Percentiles rank a stretch among this genome's conserved stretches.
phyloP scores from a whole-genome alignment of 2,329 filamentous ascomycete species.

The Xylaria sp. region DNA sequence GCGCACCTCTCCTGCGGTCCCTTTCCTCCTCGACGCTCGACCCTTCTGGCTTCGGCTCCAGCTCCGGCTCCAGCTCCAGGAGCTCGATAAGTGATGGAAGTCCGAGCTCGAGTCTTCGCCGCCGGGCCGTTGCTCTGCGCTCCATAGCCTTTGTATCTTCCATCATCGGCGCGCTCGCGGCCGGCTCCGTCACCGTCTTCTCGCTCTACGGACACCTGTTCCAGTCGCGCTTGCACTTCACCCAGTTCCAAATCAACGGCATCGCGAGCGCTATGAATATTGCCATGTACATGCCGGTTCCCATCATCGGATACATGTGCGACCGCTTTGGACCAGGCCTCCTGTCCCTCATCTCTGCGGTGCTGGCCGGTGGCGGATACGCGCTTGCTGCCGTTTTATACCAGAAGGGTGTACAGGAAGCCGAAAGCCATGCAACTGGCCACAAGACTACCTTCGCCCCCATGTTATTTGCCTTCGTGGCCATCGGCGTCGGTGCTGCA shows the following conservation, averaged over 20 bases:
- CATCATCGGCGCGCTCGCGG: slow-evolving; percentile 74
- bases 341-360: slow-evolving; percentile 76
- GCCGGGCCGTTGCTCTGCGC: slow-evolving; percentile 50
- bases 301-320: slow-evolving; percentile 88
- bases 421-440: slow-evolving; percentile 53
- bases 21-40: slow-evolving; percentile 47
- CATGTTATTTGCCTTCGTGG: slow-evolving; percentile 88
- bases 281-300: slow-evolving; percentile 91
- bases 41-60: slow-evolving; percentile 38
- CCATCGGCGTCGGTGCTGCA: slow-evolving; percentile 84
- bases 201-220: slow-evolving; percentile 94
- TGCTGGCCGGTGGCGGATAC: slow-evolving; percentile 85
- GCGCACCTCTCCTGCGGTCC: slow-evolving; percentile 46
- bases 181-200: slow-evolving; percentile 92
- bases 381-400: slow-evolving; percentile 85
- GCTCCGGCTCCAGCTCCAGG: slow-evolving; percentile 39
- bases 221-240: slow-evolving; percentile 86
- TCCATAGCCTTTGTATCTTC: slow-evolving; percentile 65
- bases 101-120: slow-evolving; percentile 40
- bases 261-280: slow-evolving; percentile 87
- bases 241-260: slow-evolving; percentile 90
- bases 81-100: slow-evolving; percentile 47
- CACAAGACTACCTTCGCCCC: slow-evolving; percentile 76
- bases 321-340: slow-evolving; percentile 86
- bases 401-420: slow-evolving; percentile 54